phyloP scores from a whole-genome alignment of 2,329 filamentous ascomycete genomes.

The Botrytis galanthina region DNA sequence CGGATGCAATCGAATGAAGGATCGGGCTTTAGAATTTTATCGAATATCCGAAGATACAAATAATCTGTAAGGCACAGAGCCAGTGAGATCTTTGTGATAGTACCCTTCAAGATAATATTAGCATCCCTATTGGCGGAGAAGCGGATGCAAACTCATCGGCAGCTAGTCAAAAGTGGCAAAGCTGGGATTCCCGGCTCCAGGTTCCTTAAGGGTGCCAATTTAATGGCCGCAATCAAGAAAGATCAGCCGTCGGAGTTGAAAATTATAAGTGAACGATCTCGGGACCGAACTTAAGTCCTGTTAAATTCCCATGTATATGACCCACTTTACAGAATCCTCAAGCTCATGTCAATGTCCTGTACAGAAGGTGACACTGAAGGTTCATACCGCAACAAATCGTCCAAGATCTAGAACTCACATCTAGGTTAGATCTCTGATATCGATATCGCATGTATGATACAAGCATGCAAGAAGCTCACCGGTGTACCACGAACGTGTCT shows the following conservation, averaged over 20 bases:
- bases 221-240: neutral
- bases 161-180: neutral
- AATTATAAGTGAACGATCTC: neutral
- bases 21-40: neutral
- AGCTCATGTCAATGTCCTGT: neutral
- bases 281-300: neutral
- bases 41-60: neutral
- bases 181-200: neutral
- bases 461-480: neutral
- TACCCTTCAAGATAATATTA: neutral
- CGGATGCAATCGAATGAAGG: neutral
- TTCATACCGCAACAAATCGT: neutral
- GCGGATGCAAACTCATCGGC: neutral
- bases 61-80: neutral
- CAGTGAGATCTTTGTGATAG: neutral
- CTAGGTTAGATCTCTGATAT: neutral
- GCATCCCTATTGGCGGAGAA: neutral
- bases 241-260: neutral
- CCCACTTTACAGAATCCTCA: neutral
- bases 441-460: neutral
- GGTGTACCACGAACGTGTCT: neutral
- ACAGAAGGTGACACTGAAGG: neutral
- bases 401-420: neutral
- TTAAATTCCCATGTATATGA: neutral
- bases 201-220: neutral